phyloP scores from a whole-genome alignment of 371 early-diverging fungal species.

The Mortierella sp. region DNA sequence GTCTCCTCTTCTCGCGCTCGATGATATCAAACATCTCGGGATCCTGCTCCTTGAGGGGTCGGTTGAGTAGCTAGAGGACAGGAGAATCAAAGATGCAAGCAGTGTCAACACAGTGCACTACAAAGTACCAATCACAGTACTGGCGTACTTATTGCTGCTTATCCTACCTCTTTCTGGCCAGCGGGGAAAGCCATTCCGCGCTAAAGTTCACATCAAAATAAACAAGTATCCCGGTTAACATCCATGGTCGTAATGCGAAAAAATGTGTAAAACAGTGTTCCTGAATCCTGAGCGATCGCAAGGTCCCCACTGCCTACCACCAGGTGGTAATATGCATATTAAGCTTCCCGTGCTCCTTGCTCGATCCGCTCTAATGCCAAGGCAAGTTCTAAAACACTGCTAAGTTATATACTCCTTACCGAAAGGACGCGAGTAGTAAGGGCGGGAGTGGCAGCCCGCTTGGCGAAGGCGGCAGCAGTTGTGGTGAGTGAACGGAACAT shows the following conservation, averaged over 20 bases:
- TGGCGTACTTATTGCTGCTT: too few species aligned
- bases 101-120: too few species aligned
- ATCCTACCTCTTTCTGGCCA: slow-evolving; percentile 69
- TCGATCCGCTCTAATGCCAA: too few species aligned
- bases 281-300: background rate
- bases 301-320: too few species aligned
- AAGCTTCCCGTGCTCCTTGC: too few species aligned
- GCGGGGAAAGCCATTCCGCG: slow-evolving; percentile 72
- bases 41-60: slow-evolving; percentile 79
- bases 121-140: too few species aligned
- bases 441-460: slow-evolving; percentile 46
- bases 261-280: background rate
- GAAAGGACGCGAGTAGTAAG: slow-evolving; percentile 50
- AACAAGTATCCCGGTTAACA: background rate
- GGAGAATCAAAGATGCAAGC: background rate
- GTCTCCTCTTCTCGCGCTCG: slow-evolving; percentile 96
- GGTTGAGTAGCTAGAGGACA: slow-evolving; percentile 68
- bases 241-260: background rate
- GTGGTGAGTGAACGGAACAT: slow-evolving; percentile 49
- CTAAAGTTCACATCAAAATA: slow-evolving; percentile 31
- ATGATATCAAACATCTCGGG: slow-evolving; percentile 96
- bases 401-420: slow-evolving; percentile 38
- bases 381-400: too few species aligned
- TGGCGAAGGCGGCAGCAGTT: slow-evolving; percentile 45
- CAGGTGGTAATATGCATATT: too few species aligned